Evolutionary conservation across 371 early-diverging fungal species (phyloP), one percentile per base, ranked within the genome.

Genomic region (Blyttiomyces sp.): DNA sequence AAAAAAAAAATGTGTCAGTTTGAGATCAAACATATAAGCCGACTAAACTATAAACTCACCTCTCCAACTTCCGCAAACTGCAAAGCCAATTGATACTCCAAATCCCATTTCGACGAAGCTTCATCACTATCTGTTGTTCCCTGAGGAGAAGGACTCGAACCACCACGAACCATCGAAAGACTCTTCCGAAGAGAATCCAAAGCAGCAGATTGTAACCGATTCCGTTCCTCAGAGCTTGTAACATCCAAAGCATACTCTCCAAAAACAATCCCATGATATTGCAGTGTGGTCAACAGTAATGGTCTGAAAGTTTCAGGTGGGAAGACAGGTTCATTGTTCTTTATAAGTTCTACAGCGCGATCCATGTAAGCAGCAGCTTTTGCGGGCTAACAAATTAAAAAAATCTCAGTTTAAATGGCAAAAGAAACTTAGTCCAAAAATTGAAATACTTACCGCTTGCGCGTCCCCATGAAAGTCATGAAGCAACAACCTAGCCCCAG

Each of bases 31-130:
- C 19, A 32, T 30, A 49, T 30, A 27, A 27, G 7, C 26, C 26
- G 39, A 32, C 26, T 11, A 28, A 42, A 49, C 3, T 0, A 49
- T 13, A 56, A 13, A n/a, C 59, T 27, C 55, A 79, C 77, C 66
- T 92, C 88, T 16, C 92, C 88, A 66, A 86, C 85, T 46, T 91
- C 86, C 5, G 92, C 92, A 21, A 83, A 83, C 73, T 91, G 88
- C 19, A 91, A 71, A 0, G 90, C 92, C 16, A 91, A 71, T 45
- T 88, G 88, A 66, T 90, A 95, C 50, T 83, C 79, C 0, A 85
- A 70, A 32, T 72, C 54, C 67, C 74, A 71, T 9, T 49, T 43
- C 21, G 33, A 23, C 49, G 23, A 5, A 2, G 17, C 44, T 5
- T 43, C 61, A 23, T 3, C 19, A 21, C n/a, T 7, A n/a, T 5